phyloP scores from a whole-genome alignment of 2,329 filamentous ascomycete species.

The Lasiodiplodia hormozganensis region DNA sequence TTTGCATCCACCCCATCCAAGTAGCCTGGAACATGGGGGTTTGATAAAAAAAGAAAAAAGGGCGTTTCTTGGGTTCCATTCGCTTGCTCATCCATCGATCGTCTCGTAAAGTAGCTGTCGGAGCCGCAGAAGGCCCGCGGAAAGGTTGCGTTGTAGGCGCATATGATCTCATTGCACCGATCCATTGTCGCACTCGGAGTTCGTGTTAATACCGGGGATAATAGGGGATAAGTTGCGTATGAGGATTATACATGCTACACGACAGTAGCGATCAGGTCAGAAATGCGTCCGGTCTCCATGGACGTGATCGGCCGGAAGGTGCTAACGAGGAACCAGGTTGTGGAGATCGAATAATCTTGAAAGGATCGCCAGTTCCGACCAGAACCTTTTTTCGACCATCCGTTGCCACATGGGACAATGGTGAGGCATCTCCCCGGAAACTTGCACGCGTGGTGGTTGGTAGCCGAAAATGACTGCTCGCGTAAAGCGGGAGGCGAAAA shows the following conservation, averaged over 20 bases:
- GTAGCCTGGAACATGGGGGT: too few species aligned
- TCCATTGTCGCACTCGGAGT: neutral
- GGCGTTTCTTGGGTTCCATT: slow-evolving; percentile 2
- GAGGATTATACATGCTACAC: neutral
- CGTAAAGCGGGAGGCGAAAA: neutral
- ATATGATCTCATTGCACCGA: neutral
- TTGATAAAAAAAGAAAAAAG: too few species aligned
- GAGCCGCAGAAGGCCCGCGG: neutral
- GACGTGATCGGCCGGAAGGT: neutral
- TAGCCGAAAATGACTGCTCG: neutral
- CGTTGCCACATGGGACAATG: neutral
- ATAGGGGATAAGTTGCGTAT: neutral
- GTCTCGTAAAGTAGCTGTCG: neutral
- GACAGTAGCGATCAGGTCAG: neutral
- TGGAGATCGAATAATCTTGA: slow-evolving; percentile 5
- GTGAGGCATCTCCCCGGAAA: neutral
- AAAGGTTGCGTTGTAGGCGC: neutral
- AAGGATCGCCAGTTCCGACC: neutral
- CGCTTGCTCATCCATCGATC: neutral
- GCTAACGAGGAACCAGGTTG: slow-evolving; percentile 9
- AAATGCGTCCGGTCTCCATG: neutral
- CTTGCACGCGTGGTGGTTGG: neutral
- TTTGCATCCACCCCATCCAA: too few species aligned
- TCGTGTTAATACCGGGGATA: neutral
- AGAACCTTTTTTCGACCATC: neutral